Evolutionary conservation across 116 monocot species (phyloP).

Genomic region (Iris pallida): DNA sequence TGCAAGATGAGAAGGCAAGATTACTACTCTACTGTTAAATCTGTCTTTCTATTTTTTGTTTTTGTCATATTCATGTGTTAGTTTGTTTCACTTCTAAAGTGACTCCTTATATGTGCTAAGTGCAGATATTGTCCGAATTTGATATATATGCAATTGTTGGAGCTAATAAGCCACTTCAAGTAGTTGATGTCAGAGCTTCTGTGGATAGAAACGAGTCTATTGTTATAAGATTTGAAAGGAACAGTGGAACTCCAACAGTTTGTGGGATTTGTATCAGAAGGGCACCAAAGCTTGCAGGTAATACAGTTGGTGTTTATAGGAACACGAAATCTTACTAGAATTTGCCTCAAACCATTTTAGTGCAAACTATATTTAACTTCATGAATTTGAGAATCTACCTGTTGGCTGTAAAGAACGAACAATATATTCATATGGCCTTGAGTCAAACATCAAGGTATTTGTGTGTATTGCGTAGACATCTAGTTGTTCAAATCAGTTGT

Average conservation of each 20-base stretch:
- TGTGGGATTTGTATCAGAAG: slow-evolving; percentile 69
- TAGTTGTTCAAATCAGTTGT: too few species aligned
- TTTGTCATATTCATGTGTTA: neutral
- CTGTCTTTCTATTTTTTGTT: slow-evolving; percentile 1
- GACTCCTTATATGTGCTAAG: slow-evolving; percentile 7
- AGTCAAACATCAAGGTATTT: too few species aligned
- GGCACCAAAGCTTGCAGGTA: slow-evolving; percentile 43
- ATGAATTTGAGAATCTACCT: too few species aligned
- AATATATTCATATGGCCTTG: too few species aligned
- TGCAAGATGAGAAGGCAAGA: slow-evolving; percentile 83
- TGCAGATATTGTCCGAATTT: slow-evolving; percentile 64
- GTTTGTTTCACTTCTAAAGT: neutral
- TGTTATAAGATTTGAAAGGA: slow-evolving; percentile 51
- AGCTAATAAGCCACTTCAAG: slow-evolving; percentile 64
- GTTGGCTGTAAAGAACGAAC: too few species aligned
- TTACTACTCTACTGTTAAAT: neutral
- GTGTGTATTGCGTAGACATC: too few species aligned
- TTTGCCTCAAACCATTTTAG: too few species aligned
- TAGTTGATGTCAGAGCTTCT: slow-evolving; percentile 54
- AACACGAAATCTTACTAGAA: too few species aligned
- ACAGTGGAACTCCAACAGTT: slow-evolving; percentile 50
- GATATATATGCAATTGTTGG: slow-evolving; percentile 76
- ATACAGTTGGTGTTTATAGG: neutral
- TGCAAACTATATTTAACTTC: too few species aligned
- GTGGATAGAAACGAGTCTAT: slow-evolving; percentile 35